phyloP scores from a whole-genome alignment of 108 stramenopile species.

The Epipyxis sp. region DNA sequence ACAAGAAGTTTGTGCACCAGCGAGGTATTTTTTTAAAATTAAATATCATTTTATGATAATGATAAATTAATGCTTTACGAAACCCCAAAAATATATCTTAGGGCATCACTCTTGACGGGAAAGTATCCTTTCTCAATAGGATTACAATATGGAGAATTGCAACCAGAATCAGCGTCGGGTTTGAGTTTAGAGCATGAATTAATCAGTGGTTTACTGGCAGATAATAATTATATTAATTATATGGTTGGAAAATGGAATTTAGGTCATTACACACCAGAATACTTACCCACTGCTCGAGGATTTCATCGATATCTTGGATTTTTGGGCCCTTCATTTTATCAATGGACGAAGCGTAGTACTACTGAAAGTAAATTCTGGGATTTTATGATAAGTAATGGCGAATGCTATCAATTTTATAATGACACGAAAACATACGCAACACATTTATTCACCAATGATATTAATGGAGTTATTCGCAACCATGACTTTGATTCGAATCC shows the following conservation, averaged over 20 bases:
- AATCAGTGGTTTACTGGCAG: conserved; percentile 16
- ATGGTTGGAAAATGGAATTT: conserved; percentile 38
- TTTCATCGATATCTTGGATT: conserved; percentile 29
- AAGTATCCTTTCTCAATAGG: conserved; percentile 25
- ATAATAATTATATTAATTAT: conserved; percentile 19
- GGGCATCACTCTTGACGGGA: conserved; percentile 44
- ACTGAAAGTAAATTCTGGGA: too few species aligned
- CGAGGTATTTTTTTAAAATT: too few species aligned
- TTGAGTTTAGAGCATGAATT: conserved; percentile 23
- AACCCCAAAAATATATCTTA: too few species aligned
- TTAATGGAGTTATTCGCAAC: conserved; percentile 28
- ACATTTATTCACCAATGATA: conserved; percentile 44
- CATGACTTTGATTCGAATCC: conserved; percentile 38
- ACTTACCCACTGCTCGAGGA: conserved; percentile 31
- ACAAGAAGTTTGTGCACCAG: conserved; percentile 39
- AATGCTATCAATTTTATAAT: conserved; percentile 18
- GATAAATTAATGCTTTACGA: too few species aligned
- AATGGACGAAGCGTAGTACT: neutral
- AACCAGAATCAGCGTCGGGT: conserved; percentile 9
- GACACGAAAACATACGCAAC: conserved; percentile 29
- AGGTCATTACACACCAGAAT: too few species aligned
- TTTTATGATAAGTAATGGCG: too few species aligned
- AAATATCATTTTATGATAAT: too few species aligned
- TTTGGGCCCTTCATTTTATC: neutral
- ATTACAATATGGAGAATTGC: conserved; percentile 32